phyloP scores from a whole-genome alignment of 2,329 filamentous ascomycete genomes.

The Colletotrichum agaves region DNA sequence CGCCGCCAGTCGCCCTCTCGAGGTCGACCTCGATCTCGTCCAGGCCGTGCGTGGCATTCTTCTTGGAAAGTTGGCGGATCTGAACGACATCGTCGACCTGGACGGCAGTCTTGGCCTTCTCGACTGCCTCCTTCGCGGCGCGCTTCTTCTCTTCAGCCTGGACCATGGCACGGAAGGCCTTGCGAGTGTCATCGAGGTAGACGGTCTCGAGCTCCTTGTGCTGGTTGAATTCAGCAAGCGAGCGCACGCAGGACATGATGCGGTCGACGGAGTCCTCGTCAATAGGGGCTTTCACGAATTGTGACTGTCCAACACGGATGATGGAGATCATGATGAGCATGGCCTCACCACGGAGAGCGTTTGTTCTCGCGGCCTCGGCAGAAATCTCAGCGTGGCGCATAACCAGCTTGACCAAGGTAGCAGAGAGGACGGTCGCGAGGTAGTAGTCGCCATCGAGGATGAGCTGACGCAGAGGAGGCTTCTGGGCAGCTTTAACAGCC shows the following conservation, averaged over 20 bases:
- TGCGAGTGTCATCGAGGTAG: constrained; percentile 93
- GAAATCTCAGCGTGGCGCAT: constrained; percentile 98
- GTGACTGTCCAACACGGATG: constrained; percentile 96
- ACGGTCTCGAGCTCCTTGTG: constrained; percentile 92
- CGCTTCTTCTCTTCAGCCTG: constrained; percentile 98
- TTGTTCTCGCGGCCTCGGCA: constrained; percentile 84
- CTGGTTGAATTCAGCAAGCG: constrained; percentile 87
- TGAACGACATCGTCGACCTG: constrained; percentile 96
- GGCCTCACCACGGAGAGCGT: constrained; percentile 92
- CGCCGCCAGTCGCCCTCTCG: constrained; percentile 93
- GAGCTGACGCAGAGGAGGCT: constrained; percentile 92
- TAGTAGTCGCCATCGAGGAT: constrained; percentile 99
- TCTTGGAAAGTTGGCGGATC: constrained; percentile 93
- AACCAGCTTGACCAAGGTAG: constrained; percentile 94
- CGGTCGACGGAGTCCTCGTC: constrained; percentile 98
- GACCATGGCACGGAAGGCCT: constrained; percentile 97
- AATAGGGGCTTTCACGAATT: constrained; percentile 96
- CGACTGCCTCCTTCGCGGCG: constrained; percentile 89
- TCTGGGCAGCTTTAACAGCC: constrained; percentile 96
- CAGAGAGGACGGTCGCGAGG: constrained; percentile 92
- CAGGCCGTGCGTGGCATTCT: constrained; percentile 81
- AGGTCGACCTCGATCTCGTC: constrained; percentile 92
- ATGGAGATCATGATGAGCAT: constrained; percentile 99
- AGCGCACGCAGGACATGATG: constrained; percentile 97
- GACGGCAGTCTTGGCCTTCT: constrained; percentile 92